Evolutionary conservation across 1,284 basidiomycete species (phyloP).

Genomic region (Sanghuangporus baumii): DNA sequence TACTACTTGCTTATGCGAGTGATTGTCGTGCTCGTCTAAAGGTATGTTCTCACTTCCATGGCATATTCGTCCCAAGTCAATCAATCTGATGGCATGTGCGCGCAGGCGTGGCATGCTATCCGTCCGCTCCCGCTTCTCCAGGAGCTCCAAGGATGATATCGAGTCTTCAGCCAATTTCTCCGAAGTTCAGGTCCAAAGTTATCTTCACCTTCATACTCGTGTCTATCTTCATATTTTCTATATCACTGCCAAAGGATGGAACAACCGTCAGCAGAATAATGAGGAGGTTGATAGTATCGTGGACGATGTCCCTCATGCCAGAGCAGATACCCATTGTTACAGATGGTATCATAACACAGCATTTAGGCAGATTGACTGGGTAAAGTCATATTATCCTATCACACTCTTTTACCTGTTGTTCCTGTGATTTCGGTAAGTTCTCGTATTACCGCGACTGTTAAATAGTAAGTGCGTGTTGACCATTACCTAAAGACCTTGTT

Average conservation of each 20-base stretch:
- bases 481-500: background rate
- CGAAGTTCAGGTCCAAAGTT: background rate
- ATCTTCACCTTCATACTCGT: background rate
- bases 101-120: constrained; percentile 6
- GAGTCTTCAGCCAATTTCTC: background rate
- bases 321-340: background rate
- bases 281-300: background rate
- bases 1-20: background rate
- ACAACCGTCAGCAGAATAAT: background rate
- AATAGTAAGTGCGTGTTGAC: background rate
- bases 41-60: background rate
- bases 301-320: background rate
- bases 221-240: background rate
- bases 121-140: background rate
- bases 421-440: background rate
- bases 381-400: constrained; percentile 1
- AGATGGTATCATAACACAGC: background rate
- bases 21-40: constrained; percentile 5
- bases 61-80: background rate
- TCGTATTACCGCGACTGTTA: background rate
- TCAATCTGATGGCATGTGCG: background rate
- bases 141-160: background rate
- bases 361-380: background rate
- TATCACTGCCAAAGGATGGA: background rate
- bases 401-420: background rate